Evolutionary conservation across 176 grass and related monocot genomes (phyloP).

Genomic region (Olyra latifolia): DNA sequence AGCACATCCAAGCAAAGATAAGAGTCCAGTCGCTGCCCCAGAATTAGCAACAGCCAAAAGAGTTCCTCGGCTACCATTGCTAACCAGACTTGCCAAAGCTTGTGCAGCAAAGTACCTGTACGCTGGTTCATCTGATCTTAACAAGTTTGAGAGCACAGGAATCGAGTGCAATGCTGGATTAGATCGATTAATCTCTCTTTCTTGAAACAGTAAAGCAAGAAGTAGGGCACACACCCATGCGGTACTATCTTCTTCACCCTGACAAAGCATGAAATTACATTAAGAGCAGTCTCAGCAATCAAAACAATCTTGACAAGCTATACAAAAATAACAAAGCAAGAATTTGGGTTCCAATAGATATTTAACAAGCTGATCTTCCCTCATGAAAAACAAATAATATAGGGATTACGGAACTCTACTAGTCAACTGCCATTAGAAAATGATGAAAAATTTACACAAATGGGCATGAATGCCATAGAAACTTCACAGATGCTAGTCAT

Average conservation of each 20-base stretch:
- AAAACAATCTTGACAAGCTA: conserved; percentile 11
- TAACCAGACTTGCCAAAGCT: conserved; percentile 87
- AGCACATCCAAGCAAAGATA: conserved; percentile 98
- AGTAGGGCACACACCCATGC: conserved; percentile 96
- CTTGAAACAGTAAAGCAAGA: conserved; percentile 86
- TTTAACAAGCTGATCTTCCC: conserved; percentile 1
- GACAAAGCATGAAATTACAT: conserved; percentile 33
- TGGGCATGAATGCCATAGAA: background rate
- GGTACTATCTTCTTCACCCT: conserved; percentile 96
- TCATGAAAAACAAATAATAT: conserved; percentile 2
- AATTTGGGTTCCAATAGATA: conserved; percentile 5
- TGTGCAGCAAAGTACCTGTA: conserved; percentile 98
- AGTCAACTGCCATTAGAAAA: background rate
- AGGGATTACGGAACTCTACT: background rate
- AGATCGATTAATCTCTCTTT: conserved; percentile 89
- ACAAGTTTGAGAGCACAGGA: conserved; percentile 89
- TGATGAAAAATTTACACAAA: background rate
- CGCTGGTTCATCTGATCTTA: conserved; percentile 89
- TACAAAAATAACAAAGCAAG: conserved; percentile 5
- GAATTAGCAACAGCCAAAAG: conserved; percentile 98
- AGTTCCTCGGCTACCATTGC: conserved; percentile 95
- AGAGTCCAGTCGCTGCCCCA: conserved; percentile 77
- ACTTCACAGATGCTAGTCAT: background rate
- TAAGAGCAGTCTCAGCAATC: background rate
- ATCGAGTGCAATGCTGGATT: conserved; percentile 73